Evolutionary conservation across 192 early-diverging fungal genomes (phyloP).

Genomic region (Thamnidium elegans): DNA sequence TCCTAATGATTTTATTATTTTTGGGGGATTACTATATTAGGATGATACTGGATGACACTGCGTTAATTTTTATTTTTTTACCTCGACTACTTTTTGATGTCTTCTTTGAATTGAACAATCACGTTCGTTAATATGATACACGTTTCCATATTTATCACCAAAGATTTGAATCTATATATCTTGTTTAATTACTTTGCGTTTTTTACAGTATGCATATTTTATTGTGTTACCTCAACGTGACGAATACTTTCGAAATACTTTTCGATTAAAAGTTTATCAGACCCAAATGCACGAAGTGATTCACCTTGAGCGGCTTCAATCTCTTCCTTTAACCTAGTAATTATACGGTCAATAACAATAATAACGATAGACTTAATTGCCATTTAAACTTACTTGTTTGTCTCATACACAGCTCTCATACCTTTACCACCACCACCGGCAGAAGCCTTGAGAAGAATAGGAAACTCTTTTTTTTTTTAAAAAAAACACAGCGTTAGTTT

Average conservation of each 20-base stretch:
- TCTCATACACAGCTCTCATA: constrained; percentile 58
- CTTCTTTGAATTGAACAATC: constrained; percentile 60
- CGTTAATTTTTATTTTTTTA: background rate
- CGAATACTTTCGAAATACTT: constrained; percentile 55
- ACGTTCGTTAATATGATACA: constrained; percentile 51
- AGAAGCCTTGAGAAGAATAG: constrained; percentile 59
- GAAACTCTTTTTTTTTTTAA: constrained; percentile 40
- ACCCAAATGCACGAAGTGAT: constrained; percentile 55
- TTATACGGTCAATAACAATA: background rate
- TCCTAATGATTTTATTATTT: constrained; percentile 19
- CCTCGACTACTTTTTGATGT: constrained; percentile 65
- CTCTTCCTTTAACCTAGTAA: constrained; percentile 43
- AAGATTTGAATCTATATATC: constrained; percentile 46
- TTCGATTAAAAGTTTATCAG: constrained; percentile 55
- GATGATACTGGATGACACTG: constrained; percentile 15
- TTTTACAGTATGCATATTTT: background rate
- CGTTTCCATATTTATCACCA: constrained; percentile 54
- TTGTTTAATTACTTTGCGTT: too few species aligned
- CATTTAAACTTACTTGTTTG: constrained; percentile 30
- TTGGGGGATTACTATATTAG: constrained; percentile 1
- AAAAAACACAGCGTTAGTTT: background rate
- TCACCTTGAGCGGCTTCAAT: constrained; percentile 56
- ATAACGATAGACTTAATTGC: background rate
- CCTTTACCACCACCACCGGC: constrained; percentile 66
- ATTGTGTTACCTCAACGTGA: constrained; percentile 44